Conservation (phyloP, 176 grass and related monocot species). For the Tillandsia leiboldiana region DNA sequence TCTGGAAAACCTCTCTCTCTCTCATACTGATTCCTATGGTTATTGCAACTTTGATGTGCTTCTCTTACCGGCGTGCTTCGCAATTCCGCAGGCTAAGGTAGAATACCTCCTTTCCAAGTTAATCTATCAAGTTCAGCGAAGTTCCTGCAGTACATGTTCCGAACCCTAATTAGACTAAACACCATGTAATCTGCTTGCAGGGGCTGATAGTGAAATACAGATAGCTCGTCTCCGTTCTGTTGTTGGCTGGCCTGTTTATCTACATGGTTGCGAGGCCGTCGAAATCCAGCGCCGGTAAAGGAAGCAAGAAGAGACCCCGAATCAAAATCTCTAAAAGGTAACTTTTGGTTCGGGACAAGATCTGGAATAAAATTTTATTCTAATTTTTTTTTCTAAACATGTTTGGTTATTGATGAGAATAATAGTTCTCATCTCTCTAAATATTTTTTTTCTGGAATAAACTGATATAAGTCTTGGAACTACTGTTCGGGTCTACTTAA, state of each 20-base stretch:
- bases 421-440: no score
- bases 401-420: no score
- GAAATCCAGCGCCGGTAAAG: constrained; percentile 11
- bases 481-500: no score
- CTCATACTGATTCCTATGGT: constrained; percentile 13
- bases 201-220: constrained; percentile 55
- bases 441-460: no score
- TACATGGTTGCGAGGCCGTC: no score
- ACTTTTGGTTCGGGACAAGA: no score
- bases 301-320: constrained; percentile 85
- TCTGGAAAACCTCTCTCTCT: background rate
- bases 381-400: no score
- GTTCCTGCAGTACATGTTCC: background rate
- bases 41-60: constrained; percentile 6
- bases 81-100: constrained; percentile 68
- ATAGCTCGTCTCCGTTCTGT: constrained; percentile 53
- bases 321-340: background rate
- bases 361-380: no score
- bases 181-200: background rate
- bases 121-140: constrained; percentile 31
- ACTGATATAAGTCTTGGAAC: no score
- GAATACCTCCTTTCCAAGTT: background rate
- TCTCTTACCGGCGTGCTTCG: background rate
- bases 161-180: background rate
- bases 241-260: constrained; percentile 21